Percentiles rank a stretch among this genome's conserved stretches.
These are phyloP conservation scores for Botrytis galanthina DNA, from an alignment of 2,329 filamentous ascomycete species.

Conservation along the genomic window DNA sequence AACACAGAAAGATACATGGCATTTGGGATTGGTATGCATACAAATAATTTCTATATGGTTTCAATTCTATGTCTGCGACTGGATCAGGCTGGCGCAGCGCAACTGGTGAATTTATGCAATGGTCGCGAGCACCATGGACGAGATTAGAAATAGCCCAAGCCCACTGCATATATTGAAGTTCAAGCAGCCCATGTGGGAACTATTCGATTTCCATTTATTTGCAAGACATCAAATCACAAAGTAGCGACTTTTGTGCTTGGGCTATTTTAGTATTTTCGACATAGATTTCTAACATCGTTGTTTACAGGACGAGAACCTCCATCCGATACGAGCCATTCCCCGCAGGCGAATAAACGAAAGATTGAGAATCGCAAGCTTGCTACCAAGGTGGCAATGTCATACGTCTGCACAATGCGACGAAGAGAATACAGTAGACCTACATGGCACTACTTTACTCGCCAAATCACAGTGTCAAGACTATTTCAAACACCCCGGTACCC, in stretches of 20 bases:
- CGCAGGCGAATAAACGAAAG: constrained; percentile 30
- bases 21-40: constrained; percentile 36
- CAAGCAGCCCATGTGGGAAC: background rate
- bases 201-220: background rate
- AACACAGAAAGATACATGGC: constrained; percentile 26
- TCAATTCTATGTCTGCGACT: constrained; percentile 1
- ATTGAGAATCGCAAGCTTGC: constrained; percentile 28
- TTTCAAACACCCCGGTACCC: constrained; percentile 27
- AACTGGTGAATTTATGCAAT: background rate
- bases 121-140: constrained; percentile 14
- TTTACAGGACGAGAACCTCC: constrained; percentile 34
- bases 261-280: constrained; percentile 36
- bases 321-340: constrained; percentile 34
- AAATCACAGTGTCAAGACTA: constrained; percentile 30
- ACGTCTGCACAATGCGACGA: constrained; percentile 25
- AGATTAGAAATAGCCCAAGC: constrained; percentile 12
- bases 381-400: constrained; percentile 25
- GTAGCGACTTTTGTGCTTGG: constrained; percentile 33
- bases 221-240: constrained; percentile 35
- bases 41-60: constrained; percentile 25
- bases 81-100: constrained; percentile 13
- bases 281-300: constrained; percentile 37
- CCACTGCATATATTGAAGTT: background rate
- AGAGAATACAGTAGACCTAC: constrained; percentile 23
- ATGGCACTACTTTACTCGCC: constrained; percentile 36